Conservation (phyloP, 306 rosid species). For the Vigna unguiculata region DNA sequence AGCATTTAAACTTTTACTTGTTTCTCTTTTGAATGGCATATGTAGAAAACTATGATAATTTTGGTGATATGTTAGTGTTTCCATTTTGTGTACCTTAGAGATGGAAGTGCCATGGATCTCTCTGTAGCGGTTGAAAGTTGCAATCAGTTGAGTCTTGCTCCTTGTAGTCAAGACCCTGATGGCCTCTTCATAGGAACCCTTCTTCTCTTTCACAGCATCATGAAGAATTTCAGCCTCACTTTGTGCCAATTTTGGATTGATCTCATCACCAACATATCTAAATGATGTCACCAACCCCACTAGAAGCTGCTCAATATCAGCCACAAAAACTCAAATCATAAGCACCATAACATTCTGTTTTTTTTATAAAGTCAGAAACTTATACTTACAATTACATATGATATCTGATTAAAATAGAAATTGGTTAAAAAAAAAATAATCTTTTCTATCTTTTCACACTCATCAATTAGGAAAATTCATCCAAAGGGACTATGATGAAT, state of each 20-base stretch:
- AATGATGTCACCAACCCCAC: conserved; percentile 60
- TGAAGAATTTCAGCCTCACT: conserved; percentile 75
- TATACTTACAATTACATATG: too few species aligned
- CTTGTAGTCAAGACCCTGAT: conserved; percentile 74
- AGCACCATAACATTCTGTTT: neutral
- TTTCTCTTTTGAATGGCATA: neutral
- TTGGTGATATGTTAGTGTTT: neutral
- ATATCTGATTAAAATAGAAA: too few species aligned
- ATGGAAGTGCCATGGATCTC: conserved; percentile 63
- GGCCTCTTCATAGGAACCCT: conserved; percentile 64
- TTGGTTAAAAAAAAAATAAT: neutral
- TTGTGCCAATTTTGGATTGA: conserved; percentile 56
- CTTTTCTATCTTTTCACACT: too few species aligned
- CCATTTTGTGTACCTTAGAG: conserved; percentile 56
- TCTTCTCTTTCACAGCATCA: conserved; percentile 72
- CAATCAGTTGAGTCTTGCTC: conserved; percentile 59
- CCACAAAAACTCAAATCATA: conserved; percentile 22
- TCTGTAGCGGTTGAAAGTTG: conserved; percentile 72
- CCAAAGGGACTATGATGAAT: too few species aligned
- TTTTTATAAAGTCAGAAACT: neutral
- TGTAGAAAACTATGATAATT: neutral
- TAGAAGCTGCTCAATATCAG: conserved; percentile 58
- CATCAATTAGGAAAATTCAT: too few species aligned
- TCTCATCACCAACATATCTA: conserved; percentile 58
- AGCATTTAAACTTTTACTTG: neutral